phyloP scores from a whole-genome alignment of 1,139 yeast species.

The Candida labiduridarum region DNA sequence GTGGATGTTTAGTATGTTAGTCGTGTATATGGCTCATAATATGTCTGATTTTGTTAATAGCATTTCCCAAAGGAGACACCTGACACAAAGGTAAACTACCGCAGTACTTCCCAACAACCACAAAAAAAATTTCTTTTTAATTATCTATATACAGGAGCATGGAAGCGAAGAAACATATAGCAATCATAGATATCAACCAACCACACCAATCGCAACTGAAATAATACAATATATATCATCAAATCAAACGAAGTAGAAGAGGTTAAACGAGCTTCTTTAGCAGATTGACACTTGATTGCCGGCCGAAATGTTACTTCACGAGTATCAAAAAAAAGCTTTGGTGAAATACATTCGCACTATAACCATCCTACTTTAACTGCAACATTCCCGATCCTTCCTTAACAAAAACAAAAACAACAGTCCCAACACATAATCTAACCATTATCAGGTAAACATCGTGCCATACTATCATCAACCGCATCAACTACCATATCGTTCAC shows the following conservation, averaged over 20 bases:
- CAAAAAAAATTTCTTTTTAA: not conserved
- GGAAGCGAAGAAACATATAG: too few relatives aligned
- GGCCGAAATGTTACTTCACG: too few relatives aligned
- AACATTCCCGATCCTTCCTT: conserved; percentile 1
- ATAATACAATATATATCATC: too few relatives aligned
- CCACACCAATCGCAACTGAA: too few relatives aligned
- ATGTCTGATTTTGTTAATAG: conserved; percentile 1
- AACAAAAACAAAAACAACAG: not conserved
- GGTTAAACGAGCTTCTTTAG: too few relatives aligned
- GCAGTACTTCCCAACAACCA: not conserved
- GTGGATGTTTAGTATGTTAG: not conserved
- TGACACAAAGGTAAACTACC: not conserved
- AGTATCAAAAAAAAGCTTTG: not conserved
- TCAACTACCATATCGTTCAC: too few relatives aligned
- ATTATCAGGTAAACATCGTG: not conserved
- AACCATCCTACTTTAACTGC: not conserved
- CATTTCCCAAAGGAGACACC: not conserved
- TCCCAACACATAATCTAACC: not conserved
- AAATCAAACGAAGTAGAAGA: too few relatives aligned
- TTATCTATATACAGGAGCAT: not conserved
- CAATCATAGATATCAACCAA: too few relatives aligned
- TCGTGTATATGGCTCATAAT: not conserved
- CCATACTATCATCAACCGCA: too few relatives aligned
- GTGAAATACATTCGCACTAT: not conserved
- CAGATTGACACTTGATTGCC: too few relatives aligned